Conservation (phyloP, 2,329 filamentous ascomycete species). For the Exophiala sp. region DNA sequence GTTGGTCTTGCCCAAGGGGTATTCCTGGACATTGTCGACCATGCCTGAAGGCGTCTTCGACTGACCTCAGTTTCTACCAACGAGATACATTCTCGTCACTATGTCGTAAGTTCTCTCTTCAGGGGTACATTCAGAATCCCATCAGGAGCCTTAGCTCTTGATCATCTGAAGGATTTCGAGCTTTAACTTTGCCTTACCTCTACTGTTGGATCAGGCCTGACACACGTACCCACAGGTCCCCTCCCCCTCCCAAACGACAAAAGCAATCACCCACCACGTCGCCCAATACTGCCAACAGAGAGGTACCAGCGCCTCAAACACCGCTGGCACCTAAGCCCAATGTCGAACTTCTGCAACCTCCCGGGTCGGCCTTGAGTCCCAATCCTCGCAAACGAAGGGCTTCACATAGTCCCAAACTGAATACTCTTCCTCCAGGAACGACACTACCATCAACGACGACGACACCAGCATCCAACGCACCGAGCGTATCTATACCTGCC, state of each 20-base stretch:
- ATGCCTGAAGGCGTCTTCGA: conserved; percentile 22
- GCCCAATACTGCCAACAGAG: conserved; percentile 10
- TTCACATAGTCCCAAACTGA: conserved; percentile 32
- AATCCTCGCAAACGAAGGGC: conserved; percentile 46
- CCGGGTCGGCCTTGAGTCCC: not conserved
- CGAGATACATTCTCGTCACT: conserved; percentile 19
- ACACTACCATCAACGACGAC: conserved; percentile 4
- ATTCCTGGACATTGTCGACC: conserved; percentile 20
- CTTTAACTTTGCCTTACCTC: not conserved
- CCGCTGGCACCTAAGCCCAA: conserved; percentile 22
- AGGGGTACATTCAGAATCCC: conserved; percentile 17
- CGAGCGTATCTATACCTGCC: conserved; percentile 19
- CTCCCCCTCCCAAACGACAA: conserved; percentile 21
- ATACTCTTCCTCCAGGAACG: conserved; percentile 24
- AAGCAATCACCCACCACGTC: conserved; percentile 19
- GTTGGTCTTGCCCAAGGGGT: conserved; percentile 16
- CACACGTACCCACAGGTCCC: conserved; percentile 9
- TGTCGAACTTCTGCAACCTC: conserved; percentile 19
- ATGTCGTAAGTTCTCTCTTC: conserved; percentile 25
- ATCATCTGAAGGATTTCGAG: not conserved
- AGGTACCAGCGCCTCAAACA: conserved; percentile 14
- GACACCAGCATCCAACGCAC: not conserved
- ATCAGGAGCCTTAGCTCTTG: not conserved
- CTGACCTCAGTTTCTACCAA: conserved; percentile 18
- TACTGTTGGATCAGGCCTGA: conserved; percentile 4